Evolutionary conservation across 306 rosid species (phyloP).

Genomic region (Dalbergia cultrata): DNA sequence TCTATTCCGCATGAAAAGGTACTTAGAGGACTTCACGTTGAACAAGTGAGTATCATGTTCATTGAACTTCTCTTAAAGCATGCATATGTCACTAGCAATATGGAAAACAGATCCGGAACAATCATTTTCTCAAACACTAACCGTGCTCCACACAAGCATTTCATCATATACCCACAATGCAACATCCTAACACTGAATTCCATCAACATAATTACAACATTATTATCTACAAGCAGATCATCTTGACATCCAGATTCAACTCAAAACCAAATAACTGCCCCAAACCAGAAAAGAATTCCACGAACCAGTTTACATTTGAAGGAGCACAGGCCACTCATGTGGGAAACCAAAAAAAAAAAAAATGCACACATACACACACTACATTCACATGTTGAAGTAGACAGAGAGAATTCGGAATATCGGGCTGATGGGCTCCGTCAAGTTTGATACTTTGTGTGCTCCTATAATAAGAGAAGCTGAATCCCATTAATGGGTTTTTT

Average conservation of each 20-base stretch:
- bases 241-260: constrained; percentile 42
- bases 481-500: constrained; percentile 15
- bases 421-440: neutral
- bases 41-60: constrained; percentile 50
- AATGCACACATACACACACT: too few species aligned
- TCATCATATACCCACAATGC: constrained; percentile 54
- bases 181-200: constrained; percentile 43
- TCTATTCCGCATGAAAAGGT: constrained; percentile 39
- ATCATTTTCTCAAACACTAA: constrained; percentile 43
- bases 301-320: constrained; percentile 42
- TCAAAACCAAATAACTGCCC: neutral
- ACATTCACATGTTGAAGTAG: neutral
- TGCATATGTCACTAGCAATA: constrained; percentile 40
- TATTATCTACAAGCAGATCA: constrained; percentile 40
- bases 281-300: neutral
- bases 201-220: constrained; percentile 39
- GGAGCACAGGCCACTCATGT: constrained; percentile 46
- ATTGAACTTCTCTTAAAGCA: constrained; percentile 46
- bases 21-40: constrained; percentile 43
- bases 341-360: constrained; percentile 29
- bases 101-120: constrained; percentile 36
- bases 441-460: constrained; percentile 1
- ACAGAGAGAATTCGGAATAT: neutral
- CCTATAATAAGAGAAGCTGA: neutral
- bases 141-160: constrained; percentile 55